phyloP scores from a whole-genome alignment of 768 basidiomycete species.

The Hygrocybe coccinea region DNA sequence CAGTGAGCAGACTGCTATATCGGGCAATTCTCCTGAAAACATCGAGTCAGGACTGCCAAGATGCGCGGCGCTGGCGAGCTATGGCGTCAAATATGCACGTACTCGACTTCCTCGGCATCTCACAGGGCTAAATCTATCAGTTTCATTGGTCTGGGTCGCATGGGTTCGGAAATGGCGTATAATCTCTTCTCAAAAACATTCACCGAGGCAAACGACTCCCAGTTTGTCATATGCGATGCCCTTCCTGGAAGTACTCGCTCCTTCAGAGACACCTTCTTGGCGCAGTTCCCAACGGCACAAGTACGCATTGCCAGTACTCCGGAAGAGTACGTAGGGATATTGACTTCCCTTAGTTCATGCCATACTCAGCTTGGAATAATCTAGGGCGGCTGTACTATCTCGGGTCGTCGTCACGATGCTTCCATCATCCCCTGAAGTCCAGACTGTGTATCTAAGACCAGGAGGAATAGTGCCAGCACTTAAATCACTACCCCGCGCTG shows the following conservation, averaged over 20 bases:
- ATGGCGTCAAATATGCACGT: neutral
- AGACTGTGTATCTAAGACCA: constrained; percentile 58
- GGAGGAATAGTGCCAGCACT: constrained; percentile 64
- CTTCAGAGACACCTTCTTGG: constrained; percentile 53
- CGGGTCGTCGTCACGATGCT: constrained; percentile 82
- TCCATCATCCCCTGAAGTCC: constrained; percentile 86
- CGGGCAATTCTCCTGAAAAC: too few species aligned
- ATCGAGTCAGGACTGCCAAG: neutral
- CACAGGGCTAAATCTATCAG: constrained; percentile 51
- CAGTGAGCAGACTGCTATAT: too few species aligned
- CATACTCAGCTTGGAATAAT: constrained; percentile 3
- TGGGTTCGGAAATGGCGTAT: constrained; percentile 83
- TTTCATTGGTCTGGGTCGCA: constrained; percentile 83
- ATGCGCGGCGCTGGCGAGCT: neutral
- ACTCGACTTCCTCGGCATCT: neutral
- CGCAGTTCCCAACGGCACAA: constrained; percentile 54
- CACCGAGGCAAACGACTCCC: constrained; percentile 42
- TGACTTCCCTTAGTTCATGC: neutral
- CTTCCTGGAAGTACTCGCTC: constrained; percentile 50
- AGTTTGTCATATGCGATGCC: constrained; percentile 78
- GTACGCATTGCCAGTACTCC: constrained; percentile 60
- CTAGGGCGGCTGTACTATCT: constrained; percentile 60
- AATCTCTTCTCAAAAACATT: constrained; percentile 74
- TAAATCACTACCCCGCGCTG: constrained; percentile 39
- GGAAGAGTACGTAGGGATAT: constrained; percentile 44